Base-by-base conservation (phyloP, 371 early-diverging fungal species). In the Mucor lusitanicus region DNA sequence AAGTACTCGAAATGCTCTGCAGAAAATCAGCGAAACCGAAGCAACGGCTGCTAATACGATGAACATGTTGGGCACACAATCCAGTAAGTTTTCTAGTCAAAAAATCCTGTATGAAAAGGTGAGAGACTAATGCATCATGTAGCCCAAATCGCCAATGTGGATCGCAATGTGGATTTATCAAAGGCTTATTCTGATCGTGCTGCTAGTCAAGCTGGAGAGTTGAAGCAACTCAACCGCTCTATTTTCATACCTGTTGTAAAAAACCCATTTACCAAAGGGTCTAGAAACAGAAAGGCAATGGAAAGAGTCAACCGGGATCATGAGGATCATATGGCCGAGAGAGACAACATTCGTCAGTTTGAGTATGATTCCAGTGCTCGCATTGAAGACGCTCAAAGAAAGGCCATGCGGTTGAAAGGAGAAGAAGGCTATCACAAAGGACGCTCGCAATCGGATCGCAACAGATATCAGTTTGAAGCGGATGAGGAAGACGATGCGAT, bases 221-320 rank as follows among this genome's bases (percentile, higher is more conserved):
- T 95, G 53, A 91, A 90, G 70, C 86, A 91, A 6, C 78, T 93
- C 28, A 93, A 93, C 80, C 82, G 89, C 37, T 92, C 90, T 59
- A 94, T 95, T 73, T 87, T 94, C 70, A 79, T 90, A 15, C 85
- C 92, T 8, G 81, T 83, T 65, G 67, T 92, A 69, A 76, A 85
- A 74, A 89, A 88, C 58, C 90, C 90, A 23, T 88, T 89, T 70
- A 83, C 64, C 27, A 75, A 69, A 59, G 82, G 83, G 56, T 87
- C 88, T 65, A 81, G 86, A 46, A 82, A 87, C 64, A 77, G 81
- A 57, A 71, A 75, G 58, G 87, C 85, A 70, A 72, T 79, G 11
- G 84, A 83, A 64, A 68, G 84, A 19, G 74, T 78, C 35, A 83
- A 81, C 12, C 73, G 78, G 28, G 87, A 77, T 50, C 81, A 79